phyloP scores from a whole-genome alignment of 345 rosid species.

The Arabidopsis arenosa region DNA sequence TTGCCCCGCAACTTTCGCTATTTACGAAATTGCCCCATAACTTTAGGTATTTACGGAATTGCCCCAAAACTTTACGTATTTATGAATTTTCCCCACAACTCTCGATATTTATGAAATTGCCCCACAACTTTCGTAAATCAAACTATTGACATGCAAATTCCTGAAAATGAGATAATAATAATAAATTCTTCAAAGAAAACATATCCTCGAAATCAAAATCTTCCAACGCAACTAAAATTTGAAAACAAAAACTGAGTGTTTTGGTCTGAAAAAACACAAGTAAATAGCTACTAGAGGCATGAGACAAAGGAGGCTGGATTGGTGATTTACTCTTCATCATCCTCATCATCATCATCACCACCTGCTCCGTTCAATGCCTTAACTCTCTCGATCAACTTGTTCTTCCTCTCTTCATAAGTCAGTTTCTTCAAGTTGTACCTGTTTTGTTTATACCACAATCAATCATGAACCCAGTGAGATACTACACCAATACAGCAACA shows the following conservation, averaged over 20 bases:
- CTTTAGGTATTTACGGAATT: too few relatives aligned
- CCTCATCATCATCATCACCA: slow-evolving; percentile 29
- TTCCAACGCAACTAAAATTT: slow-evolving; percentile 1
- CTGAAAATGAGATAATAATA: neutral
- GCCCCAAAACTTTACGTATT: too few relatives aligned
- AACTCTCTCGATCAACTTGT: slow-evolving; percentile 35
- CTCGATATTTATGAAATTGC: too few relatives aligned
- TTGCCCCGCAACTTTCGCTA: too few relatives aligned
- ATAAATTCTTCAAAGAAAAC: neutral
- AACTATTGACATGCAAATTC: neutral
- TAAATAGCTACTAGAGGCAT: neutral
- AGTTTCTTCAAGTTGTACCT: slow-evolving; percentile 40
- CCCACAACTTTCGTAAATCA: neutral
- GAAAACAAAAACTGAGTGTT: slow-evolving; percentile 15
- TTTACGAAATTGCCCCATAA: too few relatives aligned
- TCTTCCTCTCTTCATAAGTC: slow-evolving; percentile 40
- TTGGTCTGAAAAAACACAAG: neutral
- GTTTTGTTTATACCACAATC: neutral
- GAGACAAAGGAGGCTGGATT: neutral
- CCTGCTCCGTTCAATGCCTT: slow-evolving; percentile 36
- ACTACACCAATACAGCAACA: neutral
- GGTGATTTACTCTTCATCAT: slow-evolving; percentile 30
- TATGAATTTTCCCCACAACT: too few relatives aligned
- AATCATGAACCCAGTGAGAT: neutral
- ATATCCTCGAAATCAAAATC: slow-evolving; percentile 10